Base-by-base conservation (phyloP, 1,284 basidiomycete genomes). In the Pyrrhoderma lamaoense region DNA sequence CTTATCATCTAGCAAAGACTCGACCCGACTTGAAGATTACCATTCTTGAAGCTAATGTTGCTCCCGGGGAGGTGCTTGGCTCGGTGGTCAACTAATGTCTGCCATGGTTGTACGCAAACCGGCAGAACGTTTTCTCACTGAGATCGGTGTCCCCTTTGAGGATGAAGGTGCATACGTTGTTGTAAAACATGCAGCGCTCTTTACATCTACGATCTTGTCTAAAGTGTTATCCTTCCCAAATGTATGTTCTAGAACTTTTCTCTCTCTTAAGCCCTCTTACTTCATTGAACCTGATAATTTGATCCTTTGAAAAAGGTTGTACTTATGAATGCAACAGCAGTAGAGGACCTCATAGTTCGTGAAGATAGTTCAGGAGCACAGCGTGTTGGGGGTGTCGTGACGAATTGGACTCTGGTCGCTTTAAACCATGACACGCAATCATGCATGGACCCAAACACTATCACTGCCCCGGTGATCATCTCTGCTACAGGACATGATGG, bases 21-120 rank as follows among this genome's bases (percentile, higher is more conserved):
- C 78, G 85, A 11, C 88, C 89, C 11, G 84, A 91, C 68, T 67
- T 89, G 53, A 85, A 82, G 59, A 74, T 91, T 60, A 89, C 89
- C 21, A 88, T 92, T 62, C 70, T 91, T 58, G 89, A 92, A 67
- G 87, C 89, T 8, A 81, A 77, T 57, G 89, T 91, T 21, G 82
- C 88, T 1, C 89, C 89, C n/a, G 84, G 87, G 83, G 82, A 53
- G 82, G 85, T 45, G 84, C 83, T 18, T 88, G 86, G 85, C 75
- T 88, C 43, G 85, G 86, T 35, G 89, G 88, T 1, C 88, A 92
- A 67, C 70, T 91, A 47, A 89, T 91, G 87, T 81, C 79, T 1
- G 81, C 86, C 0, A 91, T 91, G 88, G 87, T 91, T 44, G 81
- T 91, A 51, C 81, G 87, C 56, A 91, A 91, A 70, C 89, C 85